These are phyloP conservation scores for Chlorophyllum brunneum DNA, from an alignment of 768 basidiomycete species.

Conservation along the genomic window DNA sequence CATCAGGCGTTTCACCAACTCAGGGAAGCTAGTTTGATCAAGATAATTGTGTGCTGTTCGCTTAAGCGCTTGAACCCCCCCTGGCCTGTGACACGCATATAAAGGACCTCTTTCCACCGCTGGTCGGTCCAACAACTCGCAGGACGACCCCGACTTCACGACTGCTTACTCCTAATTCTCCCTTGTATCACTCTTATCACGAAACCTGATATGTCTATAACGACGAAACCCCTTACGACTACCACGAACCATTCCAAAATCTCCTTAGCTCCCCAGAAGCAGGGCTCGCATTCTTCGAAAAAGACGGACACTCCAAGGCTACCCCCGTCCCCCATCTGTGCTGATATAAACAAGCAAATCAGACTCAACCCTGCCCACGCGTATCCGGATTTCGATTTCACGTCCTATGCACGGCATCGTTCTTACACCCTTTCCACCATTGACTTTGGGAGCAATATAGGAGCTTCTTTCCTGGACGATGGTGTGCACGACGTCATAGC, in stretches of 20 bases:
- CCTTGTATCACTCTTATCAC: no score
- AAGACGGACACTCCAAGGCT: not conserved
- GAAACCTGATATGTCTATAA: no score
- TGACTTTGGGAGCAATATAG: constrained; percentile 17
- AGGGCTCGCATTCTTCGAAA: not conserved
- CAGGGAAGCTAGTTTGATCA: not conserved
- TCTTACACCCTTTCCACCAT: constrained; percentile 23
- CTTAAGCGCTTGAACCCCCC: not conserved
- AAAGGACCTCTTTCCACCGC: not conserved
- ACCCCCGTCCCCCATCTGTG: constrained; percentile 1
- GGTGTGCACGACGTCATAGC: constrained; percentile 26
- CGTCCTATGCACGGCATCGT: constrained; percentile 21
- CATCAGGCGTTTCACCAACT: constrained; percentile 8
- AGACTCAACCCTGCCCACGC: constrained; percentile 19
- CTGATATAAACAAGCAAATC: constrained; percentile 18
- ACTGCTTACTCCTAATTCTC: no score
- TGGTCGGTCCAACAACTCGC: no score
- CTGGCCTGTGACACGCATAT: not conserved
- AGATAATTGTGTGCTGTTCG: not conserved
- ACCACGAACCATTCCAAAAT: not conserved
- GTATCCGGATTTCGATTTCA: constrained; percentile 24
- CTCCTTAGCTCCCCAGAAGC: not conserved
- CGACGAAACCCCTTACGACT: not conserved
- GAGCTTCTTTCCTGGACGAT: constrained; percentile 27
- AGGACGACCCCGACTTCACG: no score